These are phyloP conservation scores for Spathaspora arborariae DNA, from an alignment of 805 yeast species.

Conservation along the genomic window DNA sequence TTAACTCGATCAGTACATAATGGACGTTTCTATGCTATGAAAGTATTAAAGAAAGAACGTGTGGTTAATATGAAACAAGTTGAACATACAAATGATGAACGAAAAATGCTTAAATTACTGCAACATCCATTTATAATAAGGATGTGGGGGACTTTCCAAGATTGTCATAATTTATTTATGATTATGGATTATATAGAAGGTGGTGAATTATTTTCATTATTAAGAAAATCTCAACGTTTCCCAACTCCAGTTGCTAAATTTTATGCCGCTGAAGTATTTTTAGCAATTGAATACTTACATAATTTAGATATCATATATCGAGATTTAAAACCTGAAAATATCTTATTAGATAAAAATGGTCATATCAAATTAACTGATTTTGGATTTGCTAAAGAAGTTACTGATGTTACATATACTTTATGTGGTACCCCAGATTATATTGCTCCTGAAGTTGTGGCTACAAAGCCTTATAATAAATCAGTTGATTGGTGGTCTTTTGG, in stretches of 20 bases:
- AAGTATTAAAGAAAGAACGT: conserved; percentile 53
- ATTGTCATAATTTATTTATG: conserved; percentile 53
- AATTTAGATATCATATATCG: conserved; percentile 57
- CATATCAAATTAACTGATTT: conserved; percentile 60
- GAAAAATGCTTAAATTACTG: conserved; percentile 54
- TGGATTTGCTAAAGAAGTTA: conserved; percentile 61
- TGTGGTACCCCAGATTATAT: conserved; percentile 66
- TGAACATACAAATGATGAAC: conserved; percentile 61
- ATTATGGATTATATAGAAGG: conserved; percentile 66
- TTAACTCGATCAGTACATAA: conserved; percentile 56
- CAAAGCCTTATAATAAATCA: conserved; percentile 58
- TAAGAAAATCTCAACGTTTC: conserved; percentile 54
- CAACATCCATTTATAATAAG: conserved; percentile 59
- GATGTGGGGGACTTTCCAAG: conserved; percentile 70
- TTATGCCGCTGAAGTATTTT: conserved; percentile 58
- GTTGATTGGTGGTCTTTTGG: conserved; percentile 69
- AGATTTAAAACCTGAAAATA: conserved; percentile 61
- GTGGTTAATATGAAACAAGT: conserved; percentile 61
- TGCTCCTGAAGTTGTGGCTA: conserved; percentile 64
- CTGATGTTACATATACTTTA: conserved; percentile 56
- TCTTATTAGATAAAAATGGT: conserved; percentile 54
- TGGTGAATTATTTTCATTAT: conserved; percentile 54
- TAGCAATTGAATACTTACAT: conserved; percentile 57
- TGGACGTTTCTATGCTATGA: conserved; percentile 58
- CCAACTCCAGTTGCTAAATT: conserved; percentile 64